Percentiles rank a stretch among this genome's conserved stretches.
phyloP scores from a whole-genome alignment of 768 basidiomycete genomes.

The Mycena floridula region DNA sequence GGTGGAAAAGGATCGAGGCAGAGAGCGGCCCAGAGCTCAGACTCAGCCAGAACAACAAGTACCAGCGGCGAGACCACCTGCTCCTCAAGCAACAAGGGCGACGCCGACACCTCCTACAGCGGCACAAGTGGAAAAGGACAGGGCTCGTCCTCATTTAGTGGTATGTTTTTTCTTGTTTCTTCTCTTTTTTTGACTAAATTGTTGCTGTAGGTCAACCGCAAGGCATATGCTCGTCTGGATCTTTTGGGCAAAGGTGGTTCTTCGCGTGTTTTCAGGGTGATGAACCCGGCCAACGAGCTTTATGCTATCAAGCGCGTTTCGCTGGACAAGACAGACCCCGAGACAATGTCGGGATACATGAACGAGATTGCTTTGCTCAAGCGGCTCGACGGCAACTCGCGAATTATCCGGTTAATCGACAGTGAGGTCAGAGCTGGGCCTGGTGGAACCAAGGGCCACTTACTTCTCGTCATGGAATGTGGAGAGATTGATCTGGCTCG shows the following conservation, averaged over 20 bases:
- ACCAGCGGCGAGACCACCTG: constrained; percentile 1
- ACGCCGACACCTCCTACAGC: constrained; percentile 27
- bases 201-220: constrained; percentile 77
- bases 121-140: constrained; percentile 8
- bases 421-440: constrained; percentile 77
- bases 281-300: constrained; percentile 68
- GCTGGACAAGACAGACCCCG: constrained; percentile 81
- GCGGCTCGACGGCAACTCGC: constrained; percentile 87
- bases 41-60: too few relatives aligned
- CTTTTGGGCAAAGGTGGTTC: constrained; percentile 92
- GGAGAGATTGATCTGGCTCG: constrained; percentile 91
- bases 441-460: constrained; percentile 63
- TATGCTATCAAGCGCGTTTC: constrained; percentile 92
- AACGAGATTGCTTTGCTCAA: constrained; percentile 94
- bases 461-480: constrained; percentile 93
- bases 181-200: background rate
- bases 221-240: constrained; percentile 77
- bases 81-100: constrained; percentile 25
- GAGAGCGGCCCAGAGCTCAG: constrained; percentile 21
- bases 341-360: constrained; percentile 89
- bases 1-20: constrained; percentile 26
- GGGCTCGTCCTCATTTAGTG: constrained; percentile 30
- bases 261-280: constrained; percentile 91
- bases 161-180: constrained; percentile 19
- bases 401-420: constrained; percentile 89